Evolutionary conservation across 1,284 basidiomycete genomes (phyloP).

Genomic region (Inonotus obliquus): DNA sequence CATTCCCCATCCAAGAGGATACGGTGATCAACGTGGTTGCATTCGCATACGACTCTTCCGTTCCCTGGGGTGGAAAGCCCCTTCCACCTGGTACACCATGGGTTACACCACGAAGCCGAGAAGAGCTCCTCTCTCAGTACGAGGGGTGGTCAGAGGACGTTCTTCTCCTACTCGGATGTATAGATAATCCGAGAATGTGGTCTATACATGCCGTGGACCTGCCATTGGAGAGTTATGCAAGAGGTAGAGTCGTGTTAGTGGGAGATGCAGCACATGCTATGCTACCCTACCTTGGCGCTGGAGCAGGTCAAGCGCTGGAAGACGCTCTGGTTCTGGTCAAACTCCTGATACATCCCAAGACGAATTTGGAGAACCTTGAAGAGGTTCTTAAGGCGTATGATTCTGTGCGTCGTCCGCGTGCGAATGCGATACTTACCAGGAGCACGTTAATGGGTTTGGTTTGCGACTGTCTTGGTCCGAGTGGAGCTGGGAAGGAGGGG

Average conservation of each 20-base stretch:
- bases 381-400: constrained; percentile 24
- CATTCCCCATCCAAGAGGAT: constrained; percentile 47
- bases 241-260: constrained; percentile 45
- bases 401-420: constrained; percentile 17
- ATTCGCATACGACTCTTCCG: constrained; percentile 39
- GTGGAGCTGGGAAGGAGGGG: constrained; percentile 25
- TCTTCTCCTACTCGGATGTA: constrained; percentile 38
- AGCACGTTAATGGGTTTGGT: constrained; percentile 22
- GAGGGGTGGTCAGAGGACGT: constrained; percentile 47
- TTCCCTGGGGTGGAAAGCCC: constrained; percentile 33
- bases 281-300: constrained; percentile 57
- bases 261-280: constrained; percentile 62
- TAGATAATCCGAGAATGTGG: constrained; percentile 53
- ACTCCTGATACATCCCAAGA: constrained; percentile 43
- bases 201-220: constrained; percentile 50
- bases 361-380: constrained; percentile 40
- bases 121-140: constrained; percentile 44
- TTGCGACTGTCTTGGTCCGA: constrained; percentile 35
- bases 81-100: constrained; percentile 37
- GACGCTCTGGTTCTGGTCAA: constrained; percentile 48
- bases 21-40: constrained; percentile 49
- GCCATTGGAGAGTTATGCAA: constrained; percentile 42
- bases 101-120: constrained; percentile 39
- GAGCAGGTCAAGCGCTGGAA: constrained; percentile 60
- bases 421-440: constrained; percentile 11